Evolutionary conservation across 2,329 filamentous ascomycete genomes (phyloP).

Genomic region (Stachybotrys chlorohalonatus): DNA sequence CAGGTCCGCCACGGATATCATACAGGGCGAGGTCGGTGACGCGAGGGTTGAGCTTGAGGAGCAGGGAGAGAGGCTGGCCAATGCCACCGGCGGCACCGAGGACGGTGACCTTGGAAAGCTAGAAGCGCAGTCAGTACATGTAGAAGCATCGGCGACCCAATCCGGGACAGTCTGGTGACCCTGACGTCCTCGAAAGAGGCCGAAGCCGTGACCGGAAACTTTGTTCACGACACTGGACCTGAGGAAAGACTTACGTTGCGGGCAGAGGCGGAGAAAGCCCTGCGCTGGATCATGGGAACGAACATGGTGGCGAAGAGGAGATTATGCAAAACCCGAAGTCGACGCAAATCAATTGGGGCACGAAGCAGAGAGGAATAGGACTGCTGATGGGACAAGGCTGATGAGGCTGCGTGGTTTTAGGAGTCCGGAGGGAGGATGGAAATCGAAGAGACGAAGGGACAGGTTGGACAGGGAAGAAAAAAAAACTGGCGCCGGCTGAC

Average conservation of each 20-base stretch:
- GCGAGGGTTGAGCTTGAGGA: constrained; percentile 96
- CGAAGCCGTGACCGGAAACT: background rate
- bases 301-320: constrained; percentile 51
- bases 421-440: background rate
- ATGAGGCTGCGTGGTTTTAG: background rate
- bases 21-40: constrained; percentile 93
- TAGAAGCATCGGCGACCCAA: too few species aligned
- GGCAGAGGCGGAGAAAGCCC: constrained; percentile 73
- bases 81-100: constrained; percentile 97
- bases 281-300: constrained; percentile 60
- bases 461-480: background rate
- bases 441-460: background rate
- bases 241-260: constrained; percentile 51
- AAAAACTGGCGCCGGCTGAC: background rate
- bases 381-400: background rate
- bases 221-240: background rate
- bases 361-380: background rate
- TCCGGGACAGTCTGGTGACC: background rate
- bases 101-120: constrained; percentile 97
- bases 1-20: constrained; percentile 90
- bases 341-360: background rate
- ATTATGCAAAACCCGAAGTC: background rate
- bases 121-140: background rate
- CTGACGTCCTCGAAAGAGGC: background rate
- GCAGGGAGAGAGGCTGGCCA: constrained; percentile 93